Conservation (phyloP, 2,329 filamentous ascomycete genomes). For the Geosmithia flava region DNA sequence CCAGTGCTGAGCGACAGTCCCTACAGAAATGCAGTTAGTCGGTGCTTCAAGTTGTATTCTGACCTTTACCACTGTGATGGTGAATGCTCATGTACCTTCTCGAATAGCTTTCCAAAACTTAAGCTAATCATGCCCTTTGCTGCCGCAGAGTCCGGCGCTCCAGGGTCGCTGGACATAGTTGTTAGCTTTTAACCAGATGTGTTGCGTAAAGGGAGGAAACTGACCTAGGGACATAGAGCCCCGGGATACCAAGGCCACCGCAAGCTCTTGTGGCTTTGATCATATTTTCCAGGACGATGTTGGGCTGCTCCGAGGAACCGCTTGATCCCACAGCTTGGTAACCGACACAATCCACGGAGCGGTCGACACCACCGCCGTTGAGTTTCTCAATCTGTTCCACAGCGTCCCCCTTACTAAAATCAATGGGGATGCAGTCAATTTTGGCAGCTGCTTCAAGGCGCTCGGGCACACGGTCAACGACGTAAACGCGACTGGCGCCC, state of each 20-base stretch:
- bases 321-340: constrained; percentile 48
- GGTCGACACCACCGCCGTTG: constrained; percentile 49
- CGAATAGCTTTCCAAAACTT: constrained; percentile 56
- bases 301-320: constrained; percentile 46
- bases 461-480: constrained; percentile 50
- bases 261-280: constrained; percentile 49
- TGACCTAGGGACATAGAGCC: constrained; percentile 29
- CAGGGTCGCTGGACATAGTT: constrained; percentile 33
- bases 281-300: constrained; percentile 50
- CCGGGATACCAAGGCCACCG: constrained; percentile 49
- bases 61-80: no score
- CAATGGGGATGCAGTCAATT: constrained; percentile 48
- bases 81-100: no score
- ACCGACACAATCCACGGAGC: constrained; percentile 53
- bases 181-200: background rate
- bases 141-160: constrained; percentile 46
- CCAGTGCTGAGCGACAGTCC: constrained; percentile 47
- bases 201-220: background rate
- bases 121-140: constrained; percentile 52
- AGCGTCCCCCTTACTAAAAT: constrained; percentile 46
- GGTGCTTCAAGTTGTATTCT: background rate
- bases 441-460: constrained; percentile 45
- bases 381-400: constrained; percentile 47
- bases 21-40: constrained; percentile 15
- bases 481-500: constrained; percentile 47